Evolutionary conservation across 805 yeast genomes (phyloP).

Genomic region (Priceomyces melissophilus): DNA sequence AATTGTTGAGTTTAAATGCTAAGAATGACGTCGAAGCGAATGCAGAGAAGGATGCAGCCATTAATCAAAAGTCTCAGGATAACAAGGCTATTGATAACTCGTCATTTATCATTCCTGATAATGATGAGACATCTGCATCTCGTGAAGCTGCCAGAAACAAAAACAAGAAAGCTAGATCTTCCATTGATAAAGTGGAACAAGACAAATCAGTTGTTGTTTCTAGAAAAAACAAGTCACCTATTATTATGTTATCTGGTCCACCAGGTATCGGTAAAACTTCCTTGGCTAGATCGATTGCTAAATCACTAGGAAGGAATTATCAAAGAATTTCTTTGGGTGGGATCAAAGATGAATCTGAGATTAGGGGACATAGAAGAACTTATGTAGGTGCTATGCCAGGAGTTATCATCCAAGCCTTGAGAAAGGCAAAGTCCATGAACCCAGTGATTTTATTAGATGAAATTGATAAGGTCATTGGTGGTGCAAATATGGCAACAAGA

Average conservation of each 20-base stretch:
- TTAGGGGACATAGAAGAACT: constrained; percentile 86
- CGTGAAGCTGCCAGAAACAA: constrained; percentile 21
- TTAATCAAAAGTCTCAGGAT: constrained; percentile 1
- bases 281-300: constrained; percentile 76
- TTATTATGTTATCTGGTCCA: constrained; percentile 80
- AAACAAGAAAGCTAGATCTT: constrained; percentile 14
- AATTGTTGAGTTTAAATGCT: constrained; percentile 46
- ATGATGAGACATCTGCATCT: constrained; percentile 29
- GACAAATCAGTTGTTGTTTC: constrained; percentile 19
- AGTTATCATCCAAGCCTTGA: constrained; percentile 66
- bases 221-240: constrained; percentile 58
- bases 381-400: constrained; percentile 95
- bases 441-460: constrained; percentile 84
- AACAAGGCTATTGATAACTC: constrained; percentile 5
- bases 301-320: constrained; percentile 66
- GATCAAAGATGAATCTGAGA: constrained; percentile 82
- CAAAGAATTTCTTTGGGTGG: constrained; percentile 86
- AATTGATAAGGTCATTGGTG: constrained; percentile 73
- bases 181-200: constrained; percentile 7
- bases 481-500: constrained; percentile 38
- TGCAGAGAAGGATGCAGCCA: constrained; percentile 4
- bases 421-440: constrained; percentile 73
- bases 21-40: constrained; percentile 5
- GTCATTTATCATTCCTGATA: constrained; percentile 32
- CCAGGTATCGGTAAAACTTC: constrained; percentile 95